phyloP scores from a whole-genome alignment of 352 stramenopile genomes.

The Globisporangium middletonii region DNA sequence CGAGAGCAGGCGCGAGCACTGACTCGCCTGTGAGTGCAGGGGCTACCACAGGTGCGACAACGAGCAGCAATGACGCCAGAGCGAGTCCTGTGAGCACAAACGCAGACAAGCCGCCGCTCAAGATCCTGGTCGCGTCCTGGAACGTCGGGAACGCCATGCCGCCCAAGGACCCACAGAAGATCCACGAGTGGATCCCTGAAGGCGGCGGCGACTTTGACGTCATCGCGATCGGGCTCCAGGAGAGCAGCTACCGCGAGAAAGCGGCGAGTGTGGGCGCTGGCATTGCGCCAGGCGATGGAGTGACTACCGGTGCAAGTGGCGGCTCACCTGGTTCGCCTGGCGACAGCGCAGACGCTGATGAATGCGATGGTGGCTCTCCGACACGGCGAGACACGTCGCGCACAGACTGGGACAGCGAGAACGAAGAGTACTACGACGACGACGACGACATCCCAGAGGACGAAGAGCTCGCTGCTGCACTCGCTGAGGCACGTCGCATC shows the following conservation, averaged over 20 bases:
- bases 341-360: neutral
- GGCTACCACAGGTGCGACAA: neutral
- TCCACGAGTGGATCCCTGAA: conserved; percentile 70
- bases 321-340: neutral
- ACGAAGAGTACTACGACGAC: conserved; percentile 18
- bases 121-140: conserved; percentile 71
- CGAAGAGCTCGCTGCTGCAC: conserved; percentile 17
- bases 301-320: neutral
- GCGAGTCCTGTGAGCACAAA: neutral
- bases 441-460: conserved; percentile 29
- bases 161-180: conserved; percentile 36
- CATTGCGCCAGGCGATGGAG: neutral
- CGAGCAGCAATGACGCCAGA: neutral
- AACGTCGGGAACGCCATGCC: conserved; percentile 86
- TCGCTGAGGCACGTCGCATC: conserved; percentile 1
- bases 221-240: conserved; percentile 75
- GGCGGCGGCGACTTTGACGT: conserved; percentile 80
- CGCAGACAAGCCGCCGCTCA: conserved; percentile 16
- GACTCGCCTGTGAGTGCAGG: neutral
- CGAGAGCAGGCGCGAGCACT: neutral
- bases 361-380: neutral
- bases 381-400: neutral
- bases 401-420: conserved; percentile 16
- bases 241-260: conserved; percentile 73
- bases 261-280: conserved; percentile 5